These are phyloP conservation scores for Curvularia lunata DNA, from an alignment of 2,329 filamentous ascomycete species.

Conservation along the genomic window DNA sequence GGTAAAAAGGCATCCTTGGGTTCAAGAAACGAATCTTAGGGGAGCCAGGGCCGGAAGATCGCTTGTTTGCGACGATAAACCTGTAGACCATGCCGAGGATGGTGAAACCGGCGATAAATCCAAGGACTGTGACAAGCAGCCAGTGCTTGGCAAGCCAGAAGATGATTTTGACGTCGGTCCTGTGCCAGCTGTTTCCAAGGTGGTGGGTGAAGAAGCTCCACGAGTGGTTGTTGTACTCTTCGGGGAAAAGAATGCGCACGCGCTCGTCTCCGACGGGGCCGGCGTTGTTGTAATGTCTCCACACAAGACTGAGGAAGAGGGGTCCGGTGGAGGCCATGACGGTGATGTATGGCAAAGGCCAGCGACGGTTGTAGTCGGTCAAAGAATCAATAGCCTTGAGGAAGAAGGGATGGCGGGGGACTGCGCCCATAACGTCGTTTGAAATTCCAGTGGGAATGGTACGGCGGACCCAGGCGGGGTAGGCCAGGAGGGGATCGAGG, in stretches of 20 bases:
- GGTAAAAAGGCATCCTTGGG: constrained; percentile 45
- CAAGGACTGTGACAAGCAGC: constrained; percentile 61
- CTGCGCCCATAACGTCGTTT: constrained; percentile 79
- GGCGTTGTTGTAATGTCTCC: constrained; percentile 72
- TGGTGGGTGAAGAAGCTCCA: constrained; percentile 77
- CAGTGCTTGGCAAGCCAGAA: constrained; percentile 67
- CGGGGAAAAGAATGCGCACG: constrained; percentile 71
- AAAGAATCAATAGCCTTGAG: constrained; percentile 70
- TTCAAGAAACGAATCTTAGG: constrained; percentile 25
- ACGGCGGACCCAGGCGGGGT: constrained; percentile 72
- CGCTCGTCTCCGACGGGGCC: constrained; percentile 58
- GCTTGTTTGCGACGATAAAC: constrained; percentile 52
- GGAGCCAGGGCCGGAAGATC: constrained; percentile 23
- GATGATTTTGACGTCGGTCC: constrained; percentile 67
- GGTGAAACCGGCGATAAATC: constrained; percentile 60
- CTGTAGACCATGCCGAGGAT: constrained; percentile 61
- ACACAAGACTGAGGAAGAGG: constrained; percentile 75
- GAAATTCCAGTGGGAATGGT: constrained; percentile 79
- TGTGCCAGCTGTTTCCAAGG: constrained; percentile 70
- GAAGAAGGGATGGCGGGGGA: constrained; percentile 77
- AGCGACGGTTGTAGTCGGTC: constrained; percentile 71
- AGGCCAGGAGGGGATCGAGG: constrained; percentile 71
- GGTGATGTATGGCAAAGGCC: constrained; percentile 74
- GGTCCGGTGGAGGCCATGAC: constrained; percentile 82
- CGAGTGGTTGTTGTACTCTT: constrained; percentile 70